A percentile compares a stretch with the other conserved stretches of the same genome.
Conservation (phyloP, 768 basidiomycete genomes). For the Daedaleopsis sinensis region DNA sequence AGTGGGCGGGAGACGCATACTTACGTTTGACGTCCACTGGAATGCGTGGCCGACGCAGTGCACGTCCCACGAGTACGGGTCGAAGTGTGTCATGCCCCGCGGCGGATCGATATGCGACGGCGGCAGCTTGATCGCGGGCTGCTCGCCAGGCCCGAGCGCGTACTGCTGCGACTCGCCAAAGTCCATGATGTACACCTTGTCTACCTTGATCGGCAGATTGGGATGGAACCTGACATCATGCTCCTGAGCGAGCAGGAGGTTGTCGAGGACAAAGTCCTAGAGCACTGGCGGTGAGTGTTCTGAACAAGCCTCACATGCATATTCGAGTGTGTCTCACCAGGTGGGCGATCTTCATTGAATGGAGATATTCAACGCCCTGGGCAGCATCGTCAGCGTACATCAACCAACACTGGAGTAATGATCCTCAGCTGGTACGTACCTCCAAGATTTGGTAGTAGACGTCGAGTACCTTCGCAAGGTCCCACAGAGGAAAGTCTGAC, state of each 20-base stretch:
- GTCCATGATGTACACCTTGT: slow-evolving; percentile 8
- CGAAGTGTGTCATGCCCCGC: background rate
- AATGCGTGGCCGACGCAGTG: background rate
- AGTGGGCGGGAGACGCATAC: too few species aligned
- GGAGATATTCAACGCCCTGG: too few species aligned
- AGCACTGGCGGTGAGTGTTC: too few species aligned
- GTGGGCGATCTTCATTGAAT: too few species aligned
- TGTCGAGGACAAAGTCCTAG: background rate
- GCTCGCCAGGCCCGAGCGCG: background rate
- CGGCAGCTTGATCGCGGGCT: background rate
- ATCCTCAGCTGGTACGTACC: too few species aligned
- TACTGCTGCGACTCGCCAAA: background rate
- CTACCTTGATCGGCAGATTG: background rate
- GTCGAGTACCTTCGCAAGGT: too few species aligned
- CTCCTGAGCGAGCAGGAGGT: background rate
- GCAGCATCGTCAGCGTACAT: too few species aligned
- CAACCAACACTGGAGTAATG: too few species aligned
- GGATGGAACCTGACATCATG: background rate
- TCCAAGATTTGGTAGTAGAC: too few species aligned
- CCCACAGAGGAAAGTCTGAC: too few species aligned
- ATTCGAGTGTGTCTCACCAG: too few species aligned
- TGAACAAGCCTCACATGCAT: too few species aligned
- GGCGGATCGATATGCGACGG: background rate
- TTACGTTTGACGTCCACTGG: background rate
- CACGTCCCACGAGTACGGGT: slow-evolving; percentile 8